A percentile compares a stretch with the other conserved stretches of the same genome.
phyloP scores from a whole-genome alignment of 2,329 filamentous ascomycete genomes.

The Cercospora sp. region DNA sequence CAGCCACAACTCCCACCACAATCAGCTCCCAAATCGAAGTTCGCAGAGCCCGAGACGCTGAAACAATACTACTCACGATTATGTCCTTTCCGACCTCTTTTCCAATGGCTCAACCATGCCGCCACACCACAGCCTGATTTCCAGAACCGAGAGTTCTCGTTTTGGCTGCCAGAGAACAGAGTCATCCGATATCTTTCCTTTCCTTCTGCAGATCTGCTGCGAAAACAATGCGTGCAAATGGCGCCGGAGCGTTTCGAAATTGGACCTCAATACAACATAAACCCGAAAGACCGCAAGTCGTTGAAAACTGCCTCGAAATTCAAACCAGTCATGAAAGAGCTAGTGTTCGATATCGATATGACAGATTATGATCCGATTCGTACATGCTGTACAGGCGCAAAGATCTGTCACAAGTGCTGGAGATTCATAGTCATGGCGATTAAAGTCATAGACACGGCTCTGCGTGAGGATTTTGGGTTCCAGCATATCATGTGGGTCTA shows the following conservation, averaged over 20 bases:
- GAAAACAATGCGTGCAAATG: constrained; percentile 84
- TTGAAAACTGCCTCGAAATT: constrained; percentile 79
- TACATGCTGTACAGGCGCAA: constrained; percentile 90
- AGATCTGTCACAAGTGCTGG: constrained; percentile 94
- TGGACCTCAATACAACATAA: constrained; percentile 91
- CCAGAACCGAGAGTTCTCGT: constrained; percentile 89
- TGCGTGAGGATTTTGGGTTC: constrained; percentile 95
- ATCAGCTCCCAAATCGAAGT: constrained; percentile 31
- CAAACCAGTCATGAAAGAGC: constrained; percentile 83
- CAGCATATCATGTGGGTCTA: constrained; percentile 98
- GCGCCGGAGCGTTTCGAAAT: constrained; percentile 97
- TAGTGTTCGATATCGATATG: constrained; percentile 99
- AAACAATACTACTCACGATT: constrained; percentile 92
- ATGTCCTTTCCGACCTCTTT: constrained; percentile 91
- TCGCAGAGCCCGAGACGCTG: constrained; percentile 79
- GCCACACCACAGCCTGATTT: constrained; percentile 85
- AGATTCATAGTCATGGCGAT: constrained; percentile 97
- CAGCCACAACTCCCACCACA: constrained; percentile 30
- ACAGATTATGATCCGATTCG: constrained; percentile 97
- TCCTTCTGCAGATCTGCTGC: constrained; percentile 68
- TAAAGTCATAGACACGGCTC: constrained; percentile 81
- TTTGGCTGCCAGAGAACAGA: constrained; percentile 88
- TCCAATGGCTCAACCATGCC: constrained; percentile 97
- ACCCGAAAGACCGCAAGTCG: constrained; percentile 89
- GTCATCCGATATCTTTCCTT: constrained; percentile 91